Conservation (phyloP, 805 yeast genomes). For the Candida anglica region DNA sequence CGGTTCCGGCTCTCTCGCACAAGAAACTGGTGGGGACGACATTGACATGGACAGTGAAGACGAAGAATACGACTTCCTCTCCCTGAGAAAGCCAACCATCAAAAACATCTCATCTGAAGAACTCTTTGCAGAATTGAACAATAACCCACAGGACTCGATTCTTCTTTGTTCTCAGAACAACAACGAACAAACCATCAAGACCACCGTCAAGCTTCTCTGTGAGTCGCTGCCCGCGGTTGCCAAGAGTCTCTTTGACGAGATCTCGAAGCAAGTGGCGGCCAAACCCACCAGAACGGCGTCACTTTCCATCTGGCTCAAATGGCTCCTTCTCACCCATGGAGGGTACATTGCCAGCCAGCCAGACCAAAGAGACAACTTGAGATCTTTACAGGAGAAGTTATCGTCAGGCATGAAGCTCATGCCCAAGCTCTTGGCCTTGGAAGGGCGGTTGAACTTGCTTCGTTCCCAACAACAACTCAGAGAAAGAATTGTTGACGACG, state of each 20-base stretch:
- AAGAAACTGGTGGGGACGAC: conserved; percentile 6
- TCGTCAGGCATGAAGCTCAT: conserved; percentile 52
- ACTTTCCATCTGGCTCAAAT: conserved; percentile 68
- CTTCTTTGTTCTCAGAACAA: conserved; percentile 24
- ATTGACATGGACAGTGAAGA: conserved; percentile 11
- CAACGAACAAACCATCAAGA: conserved; percentile 27
- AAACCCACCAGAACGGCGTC: conserved; percentile 23
- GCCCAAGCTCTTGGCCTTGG: conserved; percentile 70
- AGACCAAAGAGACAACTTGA: conserved; percentile 52
- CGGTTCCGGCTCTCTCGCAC: no score
- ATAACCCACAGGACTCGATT: conserved; percentile 12
- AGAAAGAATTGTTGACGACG: conserved; percentile 10
- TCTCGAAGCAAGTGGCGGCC: conserved; percentile 22
- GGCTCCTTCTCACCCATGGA: conserved; percentile 70
- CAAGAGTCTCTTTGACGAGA: conserved; percentile 19
- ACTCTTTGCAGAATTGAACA: conserved; percentile 14
- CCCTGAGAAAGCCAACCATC: conserved; percentile 13
- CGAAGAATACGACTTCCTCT: conserved; percentile 5
- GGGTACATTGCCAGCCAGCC: conserved; percentile 52
- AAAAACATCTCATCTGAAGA: conserved; percentile 19
- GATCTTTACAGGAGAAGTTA: conserved; percentile 55
- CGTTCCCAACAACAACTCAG: conserved; percentile 74
- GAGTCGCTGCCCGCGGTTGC: conserved; percentile 24
- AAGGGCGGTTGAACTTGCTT: conserved; percentile 80
- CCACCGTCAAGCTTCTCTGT: conserved; percentile 32